Percentiles rank a stretch among this genome's conserved stretches.
These are phyloP conservation scores for Onygena corvina DNA, from an alignment of 2,329 filamentous ascomycete species.

Conservation along the genomic window DNA sequence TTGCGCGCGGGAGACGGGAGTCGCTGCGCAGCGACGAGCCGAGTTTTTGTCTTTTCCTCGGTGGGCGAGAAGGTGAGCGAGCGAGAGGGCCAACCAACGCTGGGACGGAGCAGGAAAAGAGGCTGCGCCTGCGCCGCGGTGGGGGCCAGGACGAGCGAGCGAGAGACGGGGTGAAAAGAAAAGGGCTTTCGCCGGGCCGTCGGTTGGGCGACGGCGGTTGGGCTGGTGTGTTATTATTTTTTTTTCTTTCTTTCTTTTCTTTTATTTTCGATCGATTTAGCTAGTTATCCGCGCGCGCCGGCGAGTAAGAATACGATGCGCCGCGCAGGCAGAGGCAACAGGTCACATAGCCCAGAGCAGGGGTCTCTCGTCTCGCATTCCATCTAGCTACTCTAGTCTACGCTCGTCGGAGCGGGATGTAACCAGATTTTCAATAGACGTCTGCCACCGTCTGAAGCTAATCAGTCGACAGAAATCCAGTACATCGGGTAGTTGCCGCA, in stretches of 20 bases:
- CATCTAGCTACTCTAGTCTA: not conserved
- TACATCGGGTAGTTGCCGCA: conserved; percentile 30
- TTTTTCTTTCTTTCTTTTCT: no score
- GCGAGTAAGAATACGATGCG: not conserved
- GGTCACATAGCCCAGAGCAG: conserved; percentile 2
- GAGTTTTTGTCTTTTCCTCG: no score
- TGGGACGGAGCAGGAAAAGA: no score
- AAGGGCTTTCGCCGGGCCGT: not conserved
- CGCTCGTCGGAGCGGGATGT: conserved; percentile 21
- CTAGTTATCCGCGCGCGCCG: not conserved
- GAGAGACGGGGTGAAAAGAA: not conserved
- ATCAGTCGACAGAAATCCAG: conserved; percentile 32
- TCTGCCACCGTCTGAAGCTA: conserved; percentile 25
- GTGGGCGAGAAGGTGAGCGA: no score
- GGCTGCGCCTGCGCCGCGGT: no score
- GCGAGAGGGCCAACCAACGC: no score
- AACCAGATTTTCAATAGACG: conserved; percentile 35
- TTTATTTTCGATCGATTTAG: not conserved
- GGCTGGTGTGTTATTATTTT: no score
- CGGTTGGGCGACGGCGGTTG: not conserved
- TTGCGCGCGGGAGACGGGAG: no score
- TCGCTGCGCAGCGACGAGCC: no score
- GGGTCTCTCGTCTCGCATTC: not conserved
- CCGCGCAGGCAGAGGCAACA: not conserved
- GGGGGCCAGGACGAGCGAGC: not conserved